Evolutionary conservation across 192 early-diverging fungal genomes (phyloP).

Genomic region (Backusella tarrabulga): DNA sequence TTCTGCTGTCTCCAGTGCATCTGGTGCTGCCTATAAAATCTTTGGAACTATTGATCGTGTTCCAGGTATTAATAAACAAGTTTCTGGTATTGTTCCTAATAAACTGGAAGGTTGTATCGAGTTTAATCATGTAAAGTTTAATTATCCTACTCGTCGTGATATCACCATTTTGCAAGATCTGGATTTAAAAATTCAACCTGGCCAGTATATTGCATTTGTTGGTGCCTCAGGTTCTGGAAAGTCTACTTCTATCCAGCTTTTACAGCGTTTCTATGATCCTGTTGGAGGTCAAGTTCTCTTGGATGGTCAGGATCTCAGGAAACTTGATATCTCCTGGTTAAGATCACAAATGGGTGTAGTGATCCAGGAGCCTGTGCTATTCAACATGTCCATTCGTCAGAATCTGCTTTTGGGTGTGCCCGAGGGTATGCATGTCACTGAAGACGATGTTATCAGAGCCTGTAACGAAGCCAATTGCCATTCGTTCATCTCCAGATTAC

Average conservation of each 20-base stretch:
- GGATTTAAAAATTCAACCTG: constrained; percentile 64
- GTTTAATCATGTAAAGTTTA: constrained; percentile 75
- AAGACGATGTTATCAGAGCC: constrained; percentile 66
- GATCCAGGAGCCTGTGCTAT: constrained; percentile 87
- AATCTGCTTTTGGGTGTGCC: constrained; percentile 75
- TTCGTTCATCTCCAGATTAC: constrained; percentile 81
- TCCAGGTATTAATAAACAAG: constrained; percentile 54
- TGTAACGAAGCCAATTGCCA: constrained; percentile 69
- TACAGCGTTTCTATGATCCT: constrained; percentile 87
- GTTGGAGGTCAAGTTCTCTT: constrained; percentile 54
- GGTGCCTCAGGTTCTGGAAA: constrained; percentile 86
- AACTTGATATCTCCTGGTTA: constrained; percentile 76
- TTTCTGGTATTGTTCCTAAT: constrained; percentile 45
- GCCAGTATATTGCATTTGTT: constrained; percentile 83
- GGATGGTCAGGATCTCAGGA: constrained; percentile 72
- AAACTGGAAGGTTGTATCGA: constrained; percentile 65
- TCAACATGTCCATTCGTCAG: constrained; percentile 65
- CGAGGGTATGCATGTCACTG: constrained; percentile 54
- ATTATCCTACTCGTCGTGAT: constrained; percentile 81
- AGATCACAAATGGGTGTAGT: constrained; percentile 86
- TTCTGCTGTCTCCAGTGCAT: constrained; percentile 67
- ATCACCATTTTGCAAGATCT: constrained; percentile 75
- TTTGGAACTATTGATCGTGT: constrained; percentile 79
- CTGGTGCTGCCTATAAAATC: constrained; percentile 77
- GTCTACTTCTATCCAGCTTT: constrained; percentile 79